These are phyloP conservation scores for Ophiobolus disseminans DNA, from an alignment of 2,329 filamentous ascomycete species.

Conservation along the genomic window DNA sequence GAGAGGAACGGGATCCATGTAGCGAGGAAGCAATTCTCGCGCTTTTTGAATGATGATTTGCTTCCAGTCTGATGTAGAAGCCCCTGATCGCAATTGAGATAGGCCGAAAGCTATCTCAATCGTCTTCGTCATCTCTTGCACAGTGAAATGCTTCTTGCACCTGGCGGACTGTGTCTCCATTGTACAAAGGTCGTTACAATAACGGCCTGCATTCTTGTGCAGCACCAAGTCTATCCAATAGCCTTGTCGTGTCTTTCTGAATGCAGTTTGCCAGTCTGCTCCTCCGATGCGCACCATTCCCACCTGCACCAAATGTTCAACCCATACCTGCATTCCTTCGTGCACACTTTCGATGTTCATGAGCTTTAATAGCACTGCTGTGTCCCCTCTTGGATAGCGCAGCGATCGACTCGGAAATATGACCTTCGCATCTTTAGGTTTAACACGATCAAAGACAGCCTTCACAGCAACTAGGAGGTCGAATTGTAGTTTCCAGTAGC, in stretches of 20 bases:
- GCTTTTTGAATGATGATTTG: slow-evolving; percentile 15
- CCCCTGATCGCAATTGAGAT: too few relatives aligned
- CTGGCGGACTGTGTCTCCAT: too few relatives aligned
- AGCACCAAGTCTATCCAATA: neutral
- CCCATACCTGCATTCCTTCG: slow-evolving; percentile 5
- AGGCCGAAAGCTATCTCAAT: too few relatives aligned
- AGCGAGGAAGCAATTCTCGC: slow-evolving; percentile 10
- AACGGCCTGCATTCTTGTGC: neutral
- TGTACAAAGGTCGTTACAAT: neutral
- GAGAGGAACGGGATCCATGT: slow-evolving; percentile 15
- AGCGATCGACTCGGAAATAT: slow-evolving; percentile 8
- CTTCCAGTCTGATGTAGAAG: too few relatives aligned
- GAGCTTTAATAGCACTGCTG: slow-evolving; percentile 1
- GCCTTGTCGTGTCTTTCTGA: slow-evolving; percentile 1
- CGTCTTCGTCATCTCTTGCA: too few relatives aligned
- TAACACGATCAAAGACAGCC: slow-evolving; percentile 5
- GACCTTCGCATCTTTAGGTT: slow-evolving; percentile 1
- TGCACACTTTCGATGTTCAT: slow-evolving; percentile 2
- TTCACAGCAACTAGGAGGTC: slow-evolving; percentile 7
- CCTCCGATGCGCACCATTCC: neutral
- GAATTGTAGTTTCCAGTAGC: slow-evolving; percentile 4
- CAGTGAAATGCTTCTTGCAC: too few relatives aligned
- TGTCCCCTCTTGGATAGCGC: slow-evolving; percentile 1
- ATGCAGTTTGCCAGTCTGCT: neutral
- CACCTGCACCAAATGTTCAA: slow-evolving; percentile 1